A percentile compares a stretch with the other conserved stretches of the same genome.
phyloP scores from a whole-genome alignment of 495 filamentous ascomycete genomes.

The Rostrohypoxylon terebratum region DNA sequence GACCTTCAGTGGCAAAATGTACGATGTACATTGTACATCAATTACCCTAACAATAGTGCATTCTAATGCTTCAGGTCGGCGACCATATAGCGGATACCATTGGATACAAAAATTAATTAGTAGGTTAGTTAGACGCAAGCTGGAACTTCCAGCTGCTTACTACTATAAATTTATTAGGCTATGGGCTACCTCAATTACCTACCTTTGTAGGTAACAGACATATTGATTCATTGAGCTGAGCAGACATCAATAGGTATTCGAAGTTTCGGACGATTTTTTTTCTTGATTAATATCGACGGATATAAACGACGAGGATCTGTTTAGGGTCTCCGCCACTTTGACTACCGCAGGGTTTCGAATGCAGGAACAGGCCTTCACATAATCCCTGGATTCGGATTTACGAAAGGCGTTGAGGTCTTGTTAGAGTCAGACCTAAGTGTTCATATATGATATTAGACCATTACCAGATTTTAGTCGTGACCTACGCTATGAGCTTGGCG shows the following conservation, averaged over 20 bases:
- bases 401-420: background rate
- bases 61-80: slow-evolving; percentile 12
- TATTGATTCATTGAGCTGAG: slow-evolving; percentile 4
- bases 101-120: slow-evolving; percentile 7
- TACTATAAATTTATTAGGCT: background rate
- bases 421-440: slow-evolving; percentile 14
- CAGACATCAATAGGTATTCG: slow-evolving; percentile 10
- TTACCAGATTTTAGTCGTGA: slow-evolving; percentile 11
- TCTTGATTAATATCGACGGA: slow-evolving; percentile 1
- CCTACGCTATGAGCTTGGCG: slow-evolving; percentile 4
- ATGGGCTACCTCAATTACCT: background rate
- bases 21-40: background rate
- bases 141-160: slow-evolving; percentile 28
- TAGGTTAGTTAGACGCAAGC: slow-evolving; percentile 11
- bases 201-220: background rate
- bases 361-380: slow-evolving; percentile 35
- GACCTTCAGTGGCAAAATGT: slow-evolving; percentile 16
- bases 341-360: slow-evolving; percentile 23
- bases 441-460: slow-evolving; percentile 19
- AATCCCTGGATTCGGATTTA: background rate
- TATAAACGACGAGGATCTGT: background rate
- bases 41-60: slow-evolving; percentile 10
- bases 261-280: slow-evolving; percentile 6
- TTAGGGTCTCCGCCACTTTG: background rate
- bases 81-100: slow-evolving; percentile 15